Evolutionary conservation across 352 stramenopile genomes (phyloP).

Genomic region (Thalassiosira delicatula): DNA sequence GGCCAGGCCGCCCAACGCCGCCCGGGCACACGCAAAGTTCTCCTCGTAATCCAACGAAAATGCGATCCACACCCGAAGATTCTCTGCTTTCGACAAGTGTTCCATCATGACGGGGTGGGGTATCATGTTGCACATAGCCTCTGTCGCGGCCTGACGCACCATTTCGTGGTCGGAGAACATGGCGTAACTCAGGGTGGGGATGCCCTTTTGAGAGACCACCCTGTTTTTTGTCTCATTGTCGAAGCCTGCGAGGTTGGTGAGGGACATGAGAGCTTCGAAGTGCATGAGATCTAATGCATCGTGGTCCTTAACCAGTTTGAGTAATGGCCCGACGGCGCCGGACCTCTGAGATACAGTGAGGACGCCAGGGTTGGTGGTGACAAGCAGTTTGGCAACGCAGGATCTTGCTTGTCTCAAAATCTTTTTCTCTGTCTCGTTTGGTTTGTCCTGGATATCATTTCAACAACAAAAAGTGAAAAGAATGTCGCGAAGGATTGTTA

Average conservation of each 20-base stretch:
- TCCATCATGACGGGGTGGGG: conserved; percentile 91
- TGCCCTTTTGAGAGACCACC: conserved; percentile 83
- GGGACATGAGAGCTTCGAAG: conserved; percentile 95
- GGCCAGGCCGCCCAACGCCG: conserved; percentile 91
- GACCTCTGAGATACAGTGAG: conserved; percentile 85
- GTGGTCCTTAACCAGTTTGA: conserved; percentile 92
- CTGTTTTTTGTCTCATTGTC: conserved; percentile 93
- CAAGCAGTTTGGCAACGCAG: conserved; percentile 94
- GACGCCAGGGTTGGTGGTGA: conserved; percentile 95
- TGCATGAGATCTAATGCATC: conserved; percentile 85
- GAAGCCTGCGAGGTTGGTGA: conserved; percentile 96
- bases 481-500: too few species aligned
- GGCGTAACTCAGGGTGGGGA: conserved; percentile 82
- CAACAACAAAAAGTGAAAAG: too few species aligned
- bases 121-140: conserved; percentile 96
- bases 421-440: conserved; percentile 85
- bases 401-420: conserved; percentile 89
- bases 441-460: conserved; percentile 61
- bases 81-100: conserved; percentile 89
- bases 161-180: conserved; percentile 98
- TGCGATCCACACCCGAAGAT: conserved; percentile 92
- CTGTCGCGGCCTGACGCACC: conserved; percentile 94
- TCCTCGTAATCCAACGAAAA: conserved; percentile 93
- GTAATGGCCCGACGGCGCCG: conserved; percentile 85
- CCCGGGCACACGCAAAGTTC: conserved; percentile 91